Percentiles rank a stretch among this genome's conserved stretches.
Conservation (phyloP, 805 yeast genomes). For the Zygoascus biomembranicola region DNA sequence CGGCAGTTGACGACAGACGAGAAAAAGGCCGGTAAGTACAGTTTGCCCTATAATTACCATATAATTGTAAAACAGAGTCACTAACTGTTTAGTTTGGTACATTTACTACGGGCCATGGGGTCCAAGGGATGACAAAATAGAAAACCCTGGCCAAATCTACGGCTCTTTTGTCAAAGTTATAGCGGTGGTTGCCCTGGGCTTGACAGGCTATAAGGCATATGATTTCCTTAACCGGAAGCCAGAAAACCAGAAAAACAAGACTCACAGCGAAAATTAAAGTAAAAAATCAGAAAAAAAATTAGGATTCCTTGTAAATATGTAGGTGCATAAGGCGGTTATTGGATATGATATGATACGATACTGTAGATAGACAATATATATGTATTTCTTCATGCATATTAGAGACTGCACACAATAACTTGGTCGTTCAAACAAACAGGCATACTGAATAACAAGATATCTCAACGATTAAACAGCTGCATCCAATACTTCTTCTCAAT, state of each 20-base stretch:
- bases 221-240: background rate
- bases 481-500: no score
- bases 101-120: conserved; percentile 31
- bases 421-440: no score
- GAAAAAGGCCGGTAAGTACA: conserved; percentile 23
- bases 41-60: background rate
- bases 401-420: no score
- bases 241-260: no score
- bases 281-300: background rate
- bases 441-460: no score
- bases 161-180: conserved; percentile 17
- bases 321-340: background rate
- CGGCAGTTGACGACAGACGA: conserved; percentile 23
- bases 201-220: conserved; percentile 19
- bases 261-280: no score
- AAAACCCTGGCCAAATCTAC: conserved; percentile 19
- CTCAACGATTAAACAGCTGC: no score
- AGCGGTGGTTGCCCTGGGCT: conserved; percentile 15
- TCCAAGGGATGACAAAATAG: conserved; percentile 20
- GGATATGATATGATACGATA: no score
- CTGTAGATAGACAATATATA: no score
- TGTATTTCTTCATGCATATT: no score
- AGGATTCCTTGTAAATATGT: background rate
- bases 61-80: background rate
- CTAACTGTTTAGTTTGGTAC: conserved; percentile 17